Base-by-base conservation (phyloP, 164 flowering plant species). In the Tetracentron sinense region DNA sequence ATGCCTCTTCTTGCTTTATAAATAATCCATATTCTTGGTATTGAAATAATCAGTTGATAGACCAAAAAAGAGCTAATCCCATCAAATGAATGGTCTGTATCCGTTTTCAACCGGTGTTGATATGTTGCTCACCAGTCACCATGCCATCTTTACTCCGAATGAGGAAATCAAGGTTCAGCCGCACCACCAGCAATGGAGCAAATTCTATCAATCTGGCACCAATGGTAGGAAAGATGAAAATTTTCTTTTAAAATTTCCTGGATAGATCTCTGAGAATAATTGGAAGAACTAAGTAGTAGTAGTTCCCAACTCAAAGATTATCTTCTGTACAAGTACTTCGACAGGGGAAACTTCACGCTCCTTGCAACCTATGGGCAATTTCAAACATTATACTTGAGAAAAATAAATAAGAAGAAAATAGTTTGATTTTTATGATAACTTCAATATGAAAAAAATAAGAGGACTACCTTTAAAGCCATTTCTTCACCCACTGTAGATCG, bases 271-370 rank as follows among this genome's bases (percentile, higher is more conserved):
- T 8, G 14, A 29, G 53, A 42, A 65, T 22, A 22, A 49, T n/a
- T 50, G 46, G 47, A 69, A 12, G 14, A 38, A 58, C 54, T 42
- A 27, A 25, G 42, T 30, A 56, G 49, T 42, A 48, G 51, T 56
- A 23, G 54, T 49, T 65, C 17, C 29, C 58, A n/a, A 33, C 23
- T 68, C 29, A 23, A 22, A 28, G 53, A 62, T 73, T 47, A 87
- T 79, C 83, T 65, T 81, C 92, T 80, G 57, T 83, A 90, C 73
- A 94, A 53, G 73, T 91, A 91, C 72, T 84, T 89, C 5, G 96
- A 72, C 26, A 89, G 66, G 64, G 97, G 98, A 71, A 91, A 94
- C 65, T 83, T 83, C 58, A 89, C 72, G 69, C 92, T 91, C 78
- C 88, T 88, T 65, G 96, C 96, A n/a, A 94, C 90, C 98, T 91